A percentile compares a stretch with the other conserved stretches of the same genome.
Evolutionary conservation across 257 asterid genomes (phyloP).

Genomic region (Ilex aquifolium): DNA sequence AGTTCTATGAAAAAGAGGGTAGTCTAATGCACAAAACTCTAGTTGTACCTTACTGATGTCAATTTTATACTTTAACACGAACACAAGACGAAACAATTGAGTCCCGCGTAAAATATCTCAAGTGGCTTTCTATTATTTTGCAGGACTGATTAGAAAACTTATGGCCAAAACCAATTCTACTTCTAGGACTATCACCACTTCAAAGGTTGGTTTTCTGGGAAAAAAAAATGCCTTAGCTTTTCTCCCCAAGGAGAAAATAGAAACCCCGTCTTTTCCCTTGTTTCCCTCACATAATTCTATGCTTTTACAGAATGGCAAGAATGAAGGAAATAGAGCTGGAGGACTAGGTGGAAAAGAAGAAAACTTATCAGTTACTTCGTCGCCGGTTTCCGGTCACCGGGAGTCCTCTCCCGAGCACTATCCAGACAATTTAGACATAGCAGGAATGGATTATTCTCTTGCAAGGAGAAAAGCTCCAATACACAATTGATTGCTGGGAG

Average conservation of each 20-base stretch:
- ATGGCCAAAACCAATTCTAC: conserved; percentile 24
- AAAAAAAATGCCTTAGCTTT: neutral
- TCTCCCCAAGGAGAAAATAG: neutral
- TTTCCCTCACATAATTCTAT: conserved; percentile 2
- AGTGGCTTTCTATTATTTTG: conserved; percentile 11
- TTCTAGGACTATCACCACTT: conserved; percentile 24
- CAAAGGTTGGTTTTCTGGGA: conserved; percentile 45
- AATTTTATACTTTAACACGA: no score
- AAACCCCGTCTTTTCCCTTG: neutral
- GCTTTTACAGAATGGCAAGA: conserved; percentile 34
- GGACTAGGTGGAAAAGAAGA: conserved; percentile 23
- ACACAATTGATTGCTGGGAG: conserved; percentile 40
- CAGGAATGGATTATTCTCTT: conserved; percentile 83
- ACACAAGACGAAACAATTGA: neutral
- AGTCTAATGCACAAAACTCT: no score
- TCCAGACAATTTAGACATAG: conserved; percentile 56
- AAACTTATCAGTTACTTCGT: conserved; percentile 20
- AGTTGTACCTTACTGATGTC: no score
- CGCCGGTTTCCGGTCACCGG: conserved; percentile 17
- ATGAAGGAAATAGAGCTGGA: conserved; percentile 26
- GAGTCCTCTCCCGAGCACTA: conserved; percentile 20
- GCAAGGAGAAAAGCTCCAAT: conserved; percentile 70
- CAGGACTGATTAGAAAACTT: conserved; percentile 65
- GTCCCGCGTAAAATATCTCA: neutral
- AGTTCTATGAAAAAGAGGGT: no score